Evolutionary conservation across 495 filamentous ascomycete genomes (phyloP).

Genomic region (Aspergillus campestris): DNA sequence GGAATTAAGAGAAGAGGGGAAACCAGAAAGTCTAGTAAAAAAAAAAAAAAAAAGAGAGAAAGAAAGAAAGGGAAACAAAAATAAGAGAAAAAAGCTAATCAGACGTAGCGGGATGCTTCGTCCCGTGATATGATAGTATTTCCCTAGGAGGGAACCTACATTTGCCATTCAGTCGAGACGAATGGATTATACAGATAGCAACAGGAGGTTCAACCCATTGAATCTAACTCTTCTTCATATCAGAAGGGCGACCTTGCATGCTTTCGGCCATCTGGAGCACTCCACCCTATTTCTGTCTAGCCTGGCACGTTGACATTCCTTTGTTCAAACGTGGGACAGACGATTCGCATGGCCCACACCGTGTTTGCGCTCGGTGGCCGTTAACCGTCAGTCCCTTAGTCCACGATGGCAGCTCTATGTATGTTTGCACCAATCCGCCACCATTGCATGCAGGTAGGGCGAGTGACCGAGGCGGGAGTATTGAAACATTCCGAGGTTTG

Average conservation of each 20-base stretch:
- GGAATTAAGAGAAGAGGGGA: constrained; percentile 1
- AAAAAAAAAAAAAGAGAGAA: not conserved
- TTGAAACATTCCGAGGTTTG: too few relatives aligned
- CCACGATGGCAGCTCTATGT: constrained; percentile 1
- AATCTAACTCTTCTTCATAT: not conserved
- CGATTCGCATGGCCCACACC: constrained; percentile 16
- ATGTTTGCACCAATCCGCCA: constrained; percentile 6
- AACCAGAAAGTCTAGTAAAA: not conserved
- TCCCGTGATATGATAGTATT: not conserved
- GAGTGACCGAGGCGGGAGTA: too few relatives aligned
- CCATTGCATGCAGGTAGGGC: constrained; percentile 9
- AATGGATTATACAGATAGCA: too few relatives aligned
- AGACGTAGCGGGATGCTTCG: not conserved
- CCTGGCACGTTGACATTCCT: not conserved
- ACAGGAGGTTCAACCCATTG: too few relatives aligned
- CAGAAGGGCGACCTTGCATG: not conserved
- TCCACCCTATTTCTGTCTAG: not conserved
- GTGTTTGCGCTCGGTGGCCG: constrained; percentile 11
- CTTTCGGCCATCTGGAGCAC: not conserved
- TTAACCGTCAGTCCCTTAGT: constrained; percentile 8
- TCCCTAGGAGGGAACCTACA: too few relatives aligned
- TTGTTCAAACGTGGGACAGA: constrained; percentile 10
- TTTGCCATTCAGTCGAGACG: too few relatives aligned
- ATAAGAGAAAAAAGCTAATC: not conserved
- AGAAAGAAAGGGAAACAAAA: not conserved